Evolutionary conservation across 371 early-diverging fungal genomes (phyloP), one percentile per base, ranked within the genome.

Genomic region (Haplosporangium sp.): DNA sequence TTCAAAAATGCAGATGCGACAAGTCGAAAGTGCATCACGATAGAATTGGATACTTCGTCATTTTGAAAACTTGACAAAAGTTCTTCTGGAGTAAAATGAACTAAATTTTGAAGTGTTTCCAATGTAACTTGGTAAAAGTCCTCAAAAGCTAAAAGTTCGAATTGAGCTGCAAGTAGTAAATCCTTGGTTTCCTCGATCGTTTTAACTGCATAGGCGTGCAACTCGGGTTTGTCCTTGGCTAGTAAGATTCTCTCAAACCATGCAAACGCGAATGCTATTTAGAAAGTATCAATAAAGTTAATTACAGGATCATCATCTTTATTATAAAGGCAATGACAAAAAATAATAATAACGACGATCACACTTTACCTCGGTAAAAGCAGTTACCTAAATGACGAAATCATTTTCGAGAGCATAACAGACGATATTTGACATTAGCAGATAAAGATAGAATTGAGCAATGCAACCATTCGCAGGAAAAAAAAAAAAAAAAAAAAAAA

Each of bases 1-100:
- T 90, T 89, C 40, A 93, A 78, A 75, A 87, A 92, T 0, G 92
- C 93, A 2, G 92, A 91, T 9, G 92, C 85, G 27, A 92, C 77
- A 61, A 92, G 86, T 11, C 93, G 88, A 34, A 92, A 81, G 67
- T 89, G 87, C 85, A 90, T 89, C 6, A 93, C 91, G 71, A 92
- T 89, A 10, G 89, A 85, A 73, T 93, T 93, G 42, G 89, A 88
- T 55, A 87, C 83, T 58, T 91, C 89, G 62, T 89, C 88, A 3
- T 85, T 85, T 67, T 92, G 92, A 73, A 92, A 92, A 10, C 84
- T 76, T 6, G 82, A 79, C 6, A 90, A 71, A 2, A 91, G 71
- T 72, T 85, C 82, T 48, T 88, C 88, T 20, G 83, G 82, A 2
- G 69, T 74, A 63, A 56, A 71, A 6, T 50, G 68, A 38, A 44